Conservation (phyloP, 148 eudicot species). For the Rhododendron williamsianum region DNA sequence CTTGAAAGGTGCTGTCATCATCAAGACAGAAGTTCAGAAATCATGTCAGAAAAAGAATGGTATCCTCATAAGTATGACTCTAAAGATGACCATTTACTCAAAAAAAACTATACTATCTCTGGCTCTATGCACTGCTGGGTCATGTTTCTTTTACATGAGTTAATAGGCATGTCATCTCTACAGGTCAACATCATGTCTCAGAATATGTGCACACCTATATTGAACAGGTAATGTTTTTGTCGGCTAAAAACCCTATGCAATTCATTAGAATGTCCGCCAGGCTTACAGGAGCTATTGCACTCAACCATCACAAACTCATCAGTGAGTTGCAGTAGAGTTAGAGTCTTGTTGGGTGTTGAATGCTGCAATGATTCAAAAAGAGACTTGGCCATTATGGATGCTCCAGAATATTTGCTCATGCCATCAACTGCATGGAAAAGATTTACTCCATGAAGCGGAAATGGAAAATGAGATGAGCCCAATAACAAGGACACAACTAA, state of each 20-base stretch:
- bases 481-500: constrained; percentile 9
- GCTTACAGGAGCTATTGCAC: constrained; percentile 35
- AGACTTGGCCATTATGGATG: constrained; percentile 88
- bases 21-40: constrained; percentile 23
- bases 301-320: constrained; percentile 36
- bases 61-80: neutral
- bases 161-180: neutral
- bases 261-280: constrained; percentile 39
- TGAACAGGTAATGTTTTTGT: constrained; percentile 37
- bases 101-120: neutral
- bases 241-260: constrained; percentile 37
- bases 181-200: constrained; percentile 10
- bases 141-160: neutral
- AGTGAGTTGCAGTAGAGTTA: constrained; percentile 41
- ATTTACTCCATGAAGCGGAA: constrained; percentile 60
- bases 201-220: constrained; percentile 61
- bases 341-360: constrained; percentile 33
- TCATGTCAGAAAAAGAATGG: neutral
- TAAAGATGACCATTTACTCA: neutral
- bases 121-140: neutral
- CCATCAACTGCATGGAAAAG: constrained; percentile 85
- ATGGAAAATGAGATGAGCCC: neutral
- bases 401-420: constrained; percentile 68
- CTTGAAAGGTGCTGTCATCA: constrained; percentile 74
- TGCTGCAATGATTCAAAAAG: constrained; percentile 67